Evolutionary conservation across 2,329 filamentous ascomycete genomes (phyloP).

Genomic region (Seiridium cupressi): DNA sequence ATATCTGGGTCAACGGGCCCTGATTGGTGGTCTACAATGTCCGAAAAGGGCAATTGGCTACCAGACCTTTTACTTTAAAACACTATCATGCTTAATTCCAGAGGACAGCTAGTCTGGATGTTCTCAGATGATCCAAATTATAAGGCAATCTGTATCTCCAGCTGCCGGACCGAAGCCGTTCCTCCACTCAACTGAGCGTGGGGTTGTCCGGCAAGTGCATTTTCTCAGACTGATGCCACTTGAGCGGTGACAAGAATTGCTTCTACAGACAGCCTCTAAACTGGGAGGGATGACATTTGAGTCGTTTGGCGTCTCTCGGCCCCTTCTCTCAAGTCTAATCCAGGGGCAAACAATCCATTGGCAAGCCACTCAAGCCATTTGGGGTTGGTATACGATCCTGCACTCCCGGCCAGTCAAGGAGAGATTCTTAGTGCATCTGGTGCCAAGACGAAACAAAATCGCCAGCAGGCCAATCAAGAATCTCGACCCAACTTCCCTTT

Average conservation of each 20-base stretch:
- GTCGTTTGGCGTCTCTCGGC: not conserved
- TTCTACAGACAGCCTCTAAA: not conserved
- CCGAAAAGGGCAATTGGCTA: not conserved
- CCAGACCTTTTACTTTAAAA: not conserved
- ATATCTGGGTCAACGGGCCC: not conserved
- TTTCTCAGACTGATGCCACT: not conserved
- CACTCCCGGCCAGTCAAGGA: conserved; percentile 14
- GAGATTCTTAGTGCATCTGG: conserved; percentile 19
- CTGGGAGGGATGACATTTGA: too few species aligned
- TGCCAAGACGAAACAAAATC: conserved; percentile 32
- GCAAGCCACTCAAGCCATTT: not conserved
- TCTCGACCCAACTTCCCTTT: conserved; percentile 2
- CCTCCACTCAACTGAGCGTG: too few species aligned
- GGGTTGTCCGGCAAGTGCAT: too few species aligned
- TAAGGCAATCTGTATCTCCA: too few species aligned
- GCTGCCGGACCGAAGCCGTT: too few species aligned
- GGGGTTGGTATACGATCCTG: conserved; percentile 7
- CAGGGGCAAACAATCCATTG: not conserved
- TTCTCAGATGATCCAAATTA: too few species aligned
- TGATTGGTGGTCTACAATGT: conserved; percentile 3
- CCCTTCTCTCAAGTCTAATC: not conserved
- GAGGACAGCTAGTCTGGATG: too few species aligned
- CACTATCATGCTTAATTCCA: not conserved
- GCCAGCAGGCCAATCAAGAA: conserved; percentile 2
- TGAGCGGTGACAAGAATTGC: not conserved